A percentile compares a stretch with the other conserved stretches of the same genome.
phyloP scores from a whole-genome alignment of 208 protist genomes.

The Leishmania major region DNA sequence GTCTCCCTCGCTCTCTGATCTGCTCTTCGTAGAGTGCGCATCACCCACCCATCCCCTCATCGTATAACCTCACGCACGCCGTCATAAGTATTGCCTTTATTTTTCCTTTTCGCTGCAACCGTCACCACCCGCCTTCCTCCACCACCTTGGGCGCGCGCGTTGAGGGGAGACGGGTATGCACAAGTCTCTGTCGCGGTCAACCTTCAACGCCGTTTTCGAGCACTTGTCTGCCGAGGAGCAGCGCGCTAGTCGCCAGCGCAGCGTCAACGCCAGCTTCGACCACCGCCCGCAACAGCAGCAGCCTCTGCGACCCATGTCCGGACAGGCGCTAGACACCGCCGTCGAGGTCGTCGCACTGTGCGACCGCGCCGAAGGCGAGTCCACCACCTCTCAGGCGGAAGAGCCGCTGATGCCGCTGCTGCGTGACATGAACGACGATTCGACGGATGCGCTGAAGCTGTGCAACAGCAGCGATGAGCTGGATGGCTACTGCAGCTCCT shows the following conservation, averaged over 20 bases:
- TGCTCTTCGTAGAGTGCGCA: not conserved
- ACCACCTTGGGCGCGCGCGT: not conserved
- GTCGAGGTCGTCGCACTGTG: not conserved
- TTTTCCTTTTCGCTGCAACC: not conserved
- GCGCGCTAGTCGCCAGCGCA: not conserved
- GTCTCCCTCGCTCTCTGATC: not conserved
- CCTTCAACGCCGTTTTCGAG: conserved; percentile 9
- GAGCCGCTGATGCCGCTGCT: not conserved
- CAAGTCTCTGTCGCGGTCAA: not conserved
- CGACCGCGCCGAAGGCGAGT: not conserved
- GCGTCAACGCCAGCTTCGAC: not conserved
- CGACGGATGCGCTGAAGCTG: not conserved
- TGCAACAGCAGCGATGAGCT: conserved; percentile 27
- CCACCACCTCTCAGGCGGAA: not conserved
- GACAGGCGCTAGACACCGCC: not conserved
- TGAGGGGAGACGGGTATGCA: not conserved
- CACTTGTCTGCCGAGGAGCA: conserved; percentile 3
- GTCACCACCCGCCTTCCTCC: not conserved
- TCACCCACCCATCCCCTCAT: not conserved
- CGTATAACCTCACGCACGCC: not conserved
- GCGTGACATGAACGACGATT: not conserved
- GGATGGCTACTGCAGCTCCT: conserved; percentile 35
- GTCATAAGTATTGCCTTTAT: not conserved
- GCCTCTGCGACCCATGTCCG: not conserved
- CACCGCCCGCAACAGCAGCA: not conserved